Conservation (phyloP, 2,329 filamentous ascomycete genomes). For the Claviceps arundinis region DNA sequence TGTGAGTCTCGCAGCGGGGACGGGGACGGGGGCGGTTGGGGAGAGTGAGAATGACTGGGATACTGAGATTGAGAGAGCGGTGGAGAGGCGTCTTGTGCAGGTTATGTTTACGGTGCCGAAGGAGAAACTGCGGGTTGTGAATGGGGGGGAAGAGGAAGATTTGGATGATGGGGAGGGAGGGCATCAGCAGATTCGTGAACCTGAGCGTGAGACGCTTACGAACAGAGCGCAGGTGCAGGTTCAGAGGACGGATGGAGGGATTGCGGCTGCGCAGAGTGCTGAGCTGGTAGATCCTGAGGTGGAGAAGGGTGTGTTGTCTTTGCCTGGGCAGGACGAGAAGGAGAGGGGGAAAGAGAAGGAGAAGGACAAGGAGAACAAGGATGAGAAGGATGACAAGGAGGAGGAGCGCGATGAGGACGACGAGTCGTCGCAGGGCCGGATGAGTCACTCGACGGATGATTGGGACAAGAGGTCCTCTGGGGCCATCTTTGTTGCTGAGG, state of each 20-base stretch:
- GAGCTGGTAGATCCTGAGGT: too few species aligned
- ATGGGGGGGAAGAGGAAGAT: slow-evolving; percentile 43
- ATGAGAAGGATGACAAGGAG: background rate
- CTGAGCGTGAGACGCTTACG: too few species aligned
- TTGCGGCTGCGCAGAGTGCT: too few species aligned
- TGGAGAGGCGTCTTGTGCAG: slow-evolving; percentile 59
- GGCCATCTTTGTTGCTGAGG: slow-evolving; percentile 31
- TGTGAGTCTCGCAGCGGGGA: too few species aligned
- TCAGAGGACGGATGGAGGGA: too few species aligned
- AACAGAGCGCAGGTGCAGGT: too few species aligned
- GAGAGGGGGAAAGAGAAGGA: background rate
- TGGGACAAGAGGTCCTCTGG: slow-evolving; percentile 19
- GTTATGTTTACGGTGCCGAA: slow-evolving; percentile 91
- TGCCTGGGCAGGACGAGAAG: too few species aligned
- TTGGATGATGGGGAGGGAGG: too few species aligned
- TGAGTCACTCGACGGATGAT: slow-evolving; percentile 17
- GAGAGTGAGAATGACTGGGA: slow-evolving; percentile 60
- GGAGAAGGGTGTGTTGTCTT: too few species aligned
- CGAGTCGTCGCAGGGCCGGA: slow-evolving; percentile 1
- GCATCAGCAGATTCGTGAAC: too few species aligned
- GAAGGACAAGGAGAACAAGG: background rate
- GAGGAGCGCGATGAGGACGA: slow-evolving; percentile 8
- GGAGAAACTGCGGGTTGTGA: slow-evolving; percentile 78
- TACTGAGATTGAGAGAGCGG: slow-evolving; percentile 61
- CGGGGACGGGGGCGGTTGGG: slow-evolving; percentile 6